Evolutionary conservation across 2,329 filamentous ascomycete genomes (phyloP), one percentile per base, ranked within the genome.

Genomic region (Colletotrichum sp.): DNA sequence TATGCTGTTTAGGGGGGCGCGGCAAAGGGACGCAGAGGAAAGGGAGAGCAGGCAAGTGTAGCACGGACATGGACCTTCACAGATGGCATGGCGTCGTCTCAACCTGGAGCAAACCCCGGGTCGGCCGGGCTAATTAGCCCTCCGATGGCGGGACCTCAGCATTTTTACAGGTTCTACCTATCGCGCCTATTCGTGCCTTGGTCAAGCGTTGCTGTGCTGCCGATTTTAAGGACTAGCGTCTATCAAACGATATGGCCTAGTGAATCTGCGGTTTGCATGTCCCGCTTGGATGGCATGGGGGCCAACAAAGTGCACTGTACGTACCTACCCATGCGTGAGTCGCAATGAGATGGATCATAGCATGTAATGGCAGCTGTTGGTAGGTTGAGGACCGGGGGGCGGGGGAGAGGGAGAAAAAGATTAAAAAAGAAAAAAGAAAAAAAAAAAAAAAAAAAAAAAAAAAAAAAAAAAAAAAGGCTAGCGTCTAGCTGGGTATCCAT

Each of bases 121-220:
- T 67, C 72, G 72, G 72, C 68, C 72, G 72, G 72, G 68, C 63
- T 75, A 67, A 75, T 67, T 75, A 75, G 72, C 61, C 72, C 68
- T 67, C 72, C 72, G 72, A 72, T 75, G 61, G 68, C 15, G 55
- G 61, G 28, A 63, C 61, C 39, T 43, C 39, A 43, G 39, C 39
- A 43, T 43, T 12, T n/a, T 43, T n/a, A 43, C n/a, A 32, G 67
- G 64, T 10, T 28, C 32, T 48, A 59, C 67, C 32, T 61, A 21
- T 26, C 61, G 63, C 66, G 32, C 39, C 36, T 36, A 60, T 32
- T 32, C 21, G n/a, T 39, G 52, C 39, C 39, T 43, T 43, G 39
- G 39, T n/a, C 39, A 59, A 32, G 52, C 24, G 61, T 21, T 60
- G 26, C 39, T 28, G 18, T 30, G 28, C 16, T 61, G 59, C 16